These are phyloP conservation scores for Russula emetica DNA, from an alignment of 768 basidiomycete genomes.

Conservation along the genomic window DNA sequence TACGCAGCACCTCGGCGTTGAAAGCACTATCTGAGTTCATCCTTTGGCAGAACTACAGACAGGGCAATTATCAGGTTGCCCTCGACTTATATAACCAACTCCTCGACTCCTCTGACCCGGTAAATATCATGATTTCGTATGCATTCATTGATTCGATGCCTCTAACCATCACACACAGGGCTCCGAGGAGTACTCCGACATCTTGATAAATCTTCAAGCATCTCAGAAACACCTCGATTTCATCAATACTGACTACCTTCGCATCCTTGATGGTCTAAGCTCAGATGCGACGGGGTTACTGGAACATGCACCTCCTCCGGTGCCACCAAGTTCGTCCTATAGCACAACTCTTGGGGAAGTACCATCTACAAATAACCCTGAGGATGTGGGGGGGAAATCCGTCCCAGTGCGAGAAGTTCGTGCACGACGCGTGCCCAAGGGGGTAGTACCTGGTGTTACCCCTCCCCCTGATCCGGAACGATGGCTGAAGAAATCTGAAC, in stretches of 20 bases:
- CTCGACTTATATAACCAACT: slow-evolving; percentile 78
- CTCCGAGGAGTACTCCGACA: slow-evolving; percentile 84
- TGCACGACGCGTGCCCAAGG: slow-evolving; percentile 64
- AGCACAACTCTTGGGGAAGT: slow-evolving; percentile 31
- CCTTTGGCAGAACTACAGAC: slow-evolving; percentile 61
- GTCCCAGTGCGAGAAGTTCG: slow-evolving; percentile 45
- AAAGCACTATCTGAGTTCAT: slow-evolving; percentile 24
- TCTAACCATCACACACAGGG: slow-evolving; percentile 44
- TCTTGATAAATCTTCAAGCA: slow-evolving; percentile 80
- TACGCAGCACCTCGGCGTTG: slow-evolving; percentile 38
- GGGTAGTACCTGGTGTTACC: slow-evolving; percentile 74
- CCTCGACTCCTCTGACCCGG: slow-evolving; percentile 71
- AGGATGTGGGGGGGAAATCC: slow-evolving; percentile 35
- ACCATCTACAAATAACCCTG: slow-evolving; percentile 34
- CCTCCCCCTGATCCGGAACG: slow-evolving; percentile 82
- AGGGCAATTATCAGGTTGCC: slow-evolving; percentile 67
- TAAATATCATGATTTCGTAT: slow-evolving; percentile 39
- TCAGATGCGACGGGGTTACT: slow-evolving; percentile 47
- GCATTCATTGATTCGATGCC: not conserved
- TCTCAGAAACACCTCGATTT: slow-evolving; percentile 82
- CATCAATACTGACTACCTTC: slow-evolving; percentile 64
- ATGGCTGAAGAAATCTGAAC: slow-evolving; percentile 84
- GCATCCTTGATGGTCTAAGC: slow-evolving; percentile 57
- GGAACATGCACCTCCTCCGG: slow-evolving; percentile 60
- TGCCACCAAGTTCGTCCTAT: slow-evolving; percentile 36